phyloP scores from a whole-genome alignment of 176 grass and related monocot genomes.

The Metroxylon sagu region DNA sequence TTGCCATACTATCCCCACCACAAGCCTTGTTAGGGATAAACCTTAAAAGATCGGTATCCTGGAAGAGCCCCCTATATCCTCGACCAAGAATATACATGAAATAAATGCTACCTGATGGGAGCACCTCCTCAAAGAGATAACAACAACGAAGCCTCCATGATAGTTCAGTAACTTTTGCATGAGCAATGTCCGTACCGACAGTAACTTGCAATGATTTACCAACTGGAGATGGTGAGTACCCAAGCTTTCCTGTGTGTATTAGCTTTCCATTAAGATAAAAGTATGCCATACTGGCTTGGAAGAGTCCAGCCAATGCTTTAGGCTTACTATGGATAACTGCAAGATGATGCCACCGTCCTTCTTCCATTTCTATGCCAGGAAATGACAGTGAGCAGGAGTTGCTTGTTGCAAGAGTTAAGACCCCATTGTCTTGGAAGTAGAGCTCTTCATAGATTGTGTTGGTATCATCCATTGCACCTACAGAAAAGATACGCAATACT shows the following conservation, averaged over 20 bases:
- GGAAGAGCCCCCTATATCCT: conserved; percentile 86
- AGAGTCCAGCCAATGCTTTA: conserved; percentile 95
- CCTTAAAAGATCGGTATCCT: conserved; percentile 85
- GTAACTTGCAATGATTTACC: conserved; percentile 99
- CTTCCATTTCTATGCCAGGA: conserved; percentile 79
- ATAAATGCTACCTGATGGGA: conserved; percentile 83
- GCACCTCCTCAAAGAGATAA: conserved; percentile 95
- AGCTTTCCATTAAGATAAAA: conserved; percentile 96
- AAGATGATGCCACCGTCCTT: conserved; percentile 97
- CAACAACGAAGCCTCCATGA: conserved; percentile 83
- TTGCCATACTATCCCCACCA: conserved; percentile 84
- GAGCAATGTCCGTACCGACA: conserved; percentile 59
- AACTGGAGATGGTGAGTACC: conserved; percentile 76
- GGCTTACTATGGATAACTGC: conserved; percentile 97
- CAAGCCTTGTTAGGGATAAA: conserved; percentile 88
- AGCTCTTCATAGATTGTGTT: conserved; percentile 74
- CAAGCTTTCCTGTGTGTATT: conserved; percentile 93
- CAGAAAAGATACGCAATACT: conserved; percentile 88
- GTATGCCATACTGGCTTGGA: conserved; percentile 89
- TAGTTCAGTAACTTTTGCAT: conserved; percentile 61
- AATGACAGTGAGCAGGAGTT: conserved; percentile 87
- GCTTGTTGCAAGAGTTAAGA: conserved; percentile 85
- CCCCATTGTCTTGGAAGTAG: conserved; percentile 86
- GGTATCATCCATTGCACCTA: conserved; percentile 72
- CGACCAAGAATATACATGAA: conserved; percentile 99